A percentile compares a stretch with the other conserved stretches of the same genome.
These are phyloP conservation scores for Eremochloa ophiuroides DNA, from an alignment of 176 grass and related monocot genomes.

Conservation along the genomic window DNA sequence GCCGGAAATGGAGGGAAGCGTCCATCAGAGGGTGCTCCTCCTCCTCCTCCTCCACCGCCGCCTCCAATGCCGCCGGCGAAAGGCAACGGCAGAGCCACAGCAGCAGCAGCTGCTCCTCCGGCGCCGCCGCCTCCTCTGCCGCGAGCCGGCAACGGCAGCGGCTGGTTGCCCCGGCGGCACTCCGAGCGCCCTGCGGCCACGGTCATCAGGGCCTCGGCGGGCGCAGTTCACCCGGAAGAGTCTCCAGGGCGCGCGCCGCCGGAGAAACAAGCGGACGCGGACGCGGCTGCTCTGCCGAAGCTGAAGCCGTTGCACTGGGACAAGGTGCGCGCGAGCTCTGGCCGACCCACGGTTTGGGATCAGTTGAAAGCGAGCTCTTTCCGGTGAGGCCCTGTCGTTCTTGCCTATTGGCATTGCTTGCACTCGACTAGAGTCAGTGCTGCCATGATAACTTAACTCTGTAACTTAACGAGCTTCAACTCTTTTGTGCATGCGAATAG, in stretches of 20 bases:
- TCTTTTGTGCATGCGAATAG: background rate
- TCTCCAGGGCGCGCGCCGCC: slow-evolving; percentile 9
- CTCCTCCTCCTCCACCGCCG: slow-evolving; percentile 21
- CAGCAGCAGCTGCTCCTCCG: background rate
- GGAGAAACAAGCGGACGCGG: slow-evolving; percentile 2
- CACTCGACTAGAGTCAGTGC: background rate
- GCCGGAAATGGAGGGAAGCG: slow-evolving; percentile 35
- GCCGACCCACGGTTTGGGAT: slow-evolving; percentile 74
- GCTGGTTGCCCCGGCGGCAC: slow-evolving; percentile 44
- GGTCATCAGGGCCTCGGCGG: slow-evolving; percentile 47
- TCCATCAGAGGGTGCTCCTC: slow-evolving; percentile 14
- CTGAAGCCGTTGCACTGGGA: slow-evolving; percentile 82
- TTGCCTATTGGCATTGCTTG: background rate
- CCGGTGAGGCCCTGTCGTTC: slow-evolving; percentile 26
- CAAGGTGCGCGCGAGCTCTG: slow-evolving; percentile 65
- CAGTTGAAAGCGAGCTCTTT: slow-evolving; percentile 77
- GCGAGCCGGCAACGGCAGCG: slow-evolving; percentile 43
- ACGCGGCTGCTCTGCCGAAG: slow-evolving; percentile 28
- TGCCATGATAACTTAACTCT: background rate
- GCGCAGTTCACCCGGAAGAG: slow-evolving; percentile 26
- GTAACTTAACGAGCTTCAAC: background rate
- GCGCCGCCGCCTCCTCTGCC: slow-evolving; percentile 36
- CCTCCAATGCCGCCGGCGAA: slow-evolving; percentile 32
- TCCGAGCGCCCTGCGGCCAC: slow-evolving; percentile 16
- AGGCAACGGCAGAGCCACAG: background rate